Evolutionary conservation across 2,329 filamentous ascomycete species (phyloP).

Genomic region (Aspergillus novofumigatus): DNA sequence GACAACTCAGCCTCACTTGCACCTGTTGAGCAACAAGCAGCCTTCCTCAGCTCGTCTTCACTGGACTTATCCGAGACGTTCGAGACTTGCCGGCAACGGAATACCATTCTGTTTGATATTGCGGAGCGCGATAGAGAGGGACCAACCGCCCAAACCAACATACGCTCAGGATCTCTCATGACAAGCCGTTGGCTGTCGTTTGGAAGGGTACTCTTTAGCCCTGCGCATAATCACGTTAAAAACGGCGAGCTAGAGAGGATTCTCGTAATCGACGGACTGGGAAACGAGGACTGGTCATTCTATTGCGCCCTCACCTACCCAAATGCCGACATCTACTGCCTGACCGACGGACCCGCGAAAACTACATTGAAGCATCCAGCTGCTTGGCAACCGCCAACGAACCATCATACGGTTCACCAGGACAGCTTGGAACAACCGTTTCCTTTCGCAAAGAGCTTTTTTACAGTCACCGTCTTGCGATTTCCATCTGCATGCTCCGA

Average conservation of each 20-base stretch:
- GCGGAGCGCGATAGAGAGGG: conserved; percentile 41
- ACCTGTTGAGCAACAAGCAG: conserved; percentile 22
- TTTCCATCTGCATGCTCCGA: conserved; percentile 46
- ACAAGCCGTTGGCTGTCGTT: conserved; percentile 50
- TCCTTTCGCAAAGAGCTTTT: conserved; percentile 46
- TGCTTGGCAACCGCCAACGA: conserved; percentile 41
- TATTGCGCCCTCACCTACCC: conserved; percentile 49
- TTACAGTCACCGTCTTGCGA: conserved; percentile 43
- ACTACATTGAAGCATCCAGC: conserved; percentile 34
- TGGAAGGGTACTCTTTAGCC: conserved; percentile 48
- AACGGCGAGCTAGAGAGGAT: conserved; percentile 39
- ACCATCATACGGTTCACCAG: conserved; percentile 43
- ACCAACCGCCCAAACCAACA: conserved; percentile 41
- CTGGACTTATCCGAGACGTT: conserved; percentile 19
- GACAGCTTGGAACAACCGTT: conserved; percentile 38
- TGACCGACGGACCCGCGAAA: conserved; percentile 34
- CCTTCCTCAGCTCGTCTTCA: conserved; percentile 24
- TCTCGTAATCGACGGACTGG: conserved; percentile 47
- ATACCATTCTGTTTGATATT: conserved; percentile 34
- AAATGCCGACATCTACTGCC: conserved; percentile 42
- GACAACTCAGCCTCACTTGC: conserved; percentile 17
- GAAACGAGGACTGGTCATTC: conserved; percentile 51
- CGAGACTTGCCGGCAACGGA: conserved; percentile 29
- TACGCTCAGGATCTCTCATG: conserved; percentile 49
- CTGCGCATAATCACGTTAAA: conserved; percentile 45